Evolutionary conservation across 2,329 filamentous ascomycete species (phyloP).

Genomic region (Talaromyces verruculosus): DNA sequence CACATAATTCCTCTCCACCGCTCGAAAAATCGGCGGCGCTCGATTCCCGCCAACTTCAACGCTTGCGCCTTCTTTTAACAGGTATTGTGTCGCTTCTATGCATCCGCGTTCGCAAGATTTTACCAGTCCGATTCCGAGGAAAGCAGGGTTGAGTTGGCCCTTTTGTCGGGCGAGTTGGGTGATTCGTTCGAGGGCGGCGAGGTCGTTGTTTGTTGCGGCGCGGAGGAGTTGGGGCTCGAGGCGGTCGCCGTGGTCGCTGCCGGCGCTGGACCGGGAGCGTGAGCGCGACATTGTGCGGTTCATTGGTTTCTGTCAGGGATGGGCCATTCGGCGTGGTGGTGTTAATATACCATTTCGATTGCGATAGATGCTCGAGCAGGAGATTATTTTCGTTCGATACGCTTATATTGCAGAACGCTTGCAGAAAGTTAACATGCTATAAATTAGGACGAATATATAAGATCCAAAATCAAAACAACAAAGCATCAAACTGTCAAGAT

Average conservation of each 20-base stretch:
- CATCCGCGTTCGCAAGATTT: constrained; percentile 42
- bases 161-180: constrained; percentile 36
- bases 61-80: constrained; percentile 42
- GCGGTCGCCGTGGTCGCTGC: constrained; percentile 39
- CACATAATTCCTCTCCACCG: constrained; percentile 42
- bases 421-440: background rate
- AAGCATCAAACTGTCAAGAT: background rate
- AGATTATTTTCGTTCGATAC: background rate
- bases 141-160: constrained; percentile 39
- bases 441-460: background rate
- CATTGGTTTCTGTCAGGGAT: background rate
- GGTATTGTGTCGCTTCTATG: constrained; percentile 33
- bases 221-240: constrained; percentile 45
- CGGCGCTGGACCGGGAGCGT: constrained; percentile 30
- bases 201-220: constrained; percentile 41
- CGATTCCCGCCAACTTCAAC: constrained; percentile 36
- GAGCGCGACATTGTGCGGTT: constrained; percentile 21
- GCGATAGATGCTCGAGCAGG: background rate
- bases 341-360: background rate
- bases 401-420: background rate
- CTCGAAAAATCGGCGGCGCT: constrained; percentile 38
- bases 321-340: background rate
- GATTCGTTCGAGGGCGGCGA: constrained; percentile 34
- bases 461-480: background rate
- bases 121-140: constrained; percentile 43